A percentile compares a stretch with the other conserved stretches of the same genome.
Conservation (phyloP, 495 filamentous ascomycete species). For the Xylaria acuta region DNA sequence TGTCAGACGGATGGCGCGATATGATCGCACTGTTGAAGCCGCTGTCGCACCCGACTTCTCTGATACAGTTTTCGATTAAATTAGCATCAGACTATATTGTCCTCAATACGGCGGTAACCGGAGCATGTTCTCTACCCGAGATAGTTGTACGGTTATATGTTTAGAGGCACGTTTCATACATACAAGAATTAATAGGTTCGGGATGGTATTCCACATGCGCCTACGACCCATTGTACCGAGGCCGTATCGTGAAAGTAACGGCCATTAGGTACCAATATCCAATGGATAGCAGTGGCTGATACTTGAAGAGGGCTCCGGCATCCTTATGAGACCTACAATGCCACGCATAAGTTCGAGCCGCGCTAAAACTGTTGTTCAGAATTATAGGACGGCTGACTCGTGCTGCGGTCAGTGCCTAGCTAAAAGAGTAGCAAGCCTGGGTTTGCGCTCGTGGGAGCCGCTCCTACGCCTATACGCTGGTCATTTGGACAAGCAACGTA, state of each 20-base stretch:
- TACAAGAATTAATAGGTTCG: neutral
- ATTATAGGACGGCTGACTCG: neutral
- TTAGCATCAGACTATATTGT: neutral
- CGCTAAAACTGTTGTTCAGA: neutral
- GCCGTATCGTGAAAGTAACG: neutral
- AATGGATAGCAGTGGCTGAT: too few relatives aligned
- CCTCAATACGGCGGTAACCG: neutral
- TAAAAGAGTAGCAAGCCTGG: neutral
- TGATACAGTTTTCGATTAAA: neutral
- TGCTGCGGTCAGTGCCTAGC: neutral
- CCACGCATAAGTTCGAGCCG: neutral
- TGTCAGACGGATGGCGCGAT: neutral
- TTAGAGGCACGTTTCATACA: neutral
- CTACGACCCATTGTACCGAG: neutral
- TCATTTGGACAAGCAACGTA: neutral
- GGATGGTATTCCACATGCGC: neutral
- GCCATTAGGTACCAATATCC: neutral
- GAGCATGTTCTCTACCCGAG: neutral
- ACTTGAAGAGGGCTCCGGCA: neutral
- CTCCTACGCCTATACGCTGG: neutral
- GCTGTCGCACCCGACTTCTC: conserved; percentile 1
- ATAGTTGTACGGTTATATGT: neutral
- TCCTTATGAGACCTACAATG: neutral
- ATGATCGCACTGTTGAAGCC: neutral
- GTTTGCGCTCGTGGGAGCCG: neutral